Base-by-base conservation (phyloP, 495 filamentous ascomycete genomes). In the Pyrenopolyporus hunteri region DNA sequence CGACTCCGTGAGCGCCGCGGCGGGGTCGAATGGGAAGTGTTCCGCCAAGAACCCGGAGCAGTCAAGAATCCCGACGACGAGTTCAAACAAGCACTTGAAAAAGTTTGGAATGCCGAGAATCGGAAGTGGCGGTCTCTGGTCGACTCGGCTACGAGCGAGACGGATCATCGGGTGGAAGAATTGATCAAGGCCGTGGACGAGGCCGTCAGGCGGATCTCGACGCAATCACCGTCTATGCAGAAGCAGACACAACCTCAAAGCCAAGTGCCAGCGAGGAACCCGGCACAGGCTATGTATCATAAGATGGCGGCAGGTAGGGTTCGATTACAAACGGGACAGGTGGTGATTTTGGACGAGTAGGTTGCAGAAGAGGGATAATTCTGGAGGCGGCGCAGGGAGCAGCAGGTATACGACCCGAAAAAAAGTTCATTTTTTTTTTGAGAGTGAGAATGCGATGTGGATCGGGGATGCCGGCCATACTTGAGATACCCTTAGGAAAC, bases 21-120 rank as follows among this genome's bases (percentile, higher is more conserved):
- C 6, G 59, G 65, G 19, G 57, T 71, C 5, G 69, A 73, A 63
- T 85, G 82, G 81, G 72, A 76, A 53, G 51, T 79, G 14, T 57
- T 23, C 11, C 72, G 78, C 5, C 62, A 63, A 8, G 66, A 73
- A 36, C 9, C 47, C 6, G 63, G 63, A 1, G 7, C 22, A 14
- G 35, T 23, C 6, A 50, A 55, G 36, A 36, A 60, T 2, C 63
- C 63, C 6, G 67, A 75, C 14, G 77, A 80, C 49, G 76, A 79
- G 44, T 79, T 79, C 54, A 71, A 70, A 50, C 68, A 59, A 53
- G 62, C 71, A 2, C 67, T 81, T 25, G 59, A 69, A 9, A 71
- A 63, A 44, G 71, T 79, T 9, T 81, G 76, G 74, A 63, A 66
- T 2, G 53, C 52, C 5, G 64, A 66, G 13, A 71, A 66, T 23